phyloP scores from a whole-genome alignment of 805 yeast species.

The Phaffomyces thermotolerans region DNA sequence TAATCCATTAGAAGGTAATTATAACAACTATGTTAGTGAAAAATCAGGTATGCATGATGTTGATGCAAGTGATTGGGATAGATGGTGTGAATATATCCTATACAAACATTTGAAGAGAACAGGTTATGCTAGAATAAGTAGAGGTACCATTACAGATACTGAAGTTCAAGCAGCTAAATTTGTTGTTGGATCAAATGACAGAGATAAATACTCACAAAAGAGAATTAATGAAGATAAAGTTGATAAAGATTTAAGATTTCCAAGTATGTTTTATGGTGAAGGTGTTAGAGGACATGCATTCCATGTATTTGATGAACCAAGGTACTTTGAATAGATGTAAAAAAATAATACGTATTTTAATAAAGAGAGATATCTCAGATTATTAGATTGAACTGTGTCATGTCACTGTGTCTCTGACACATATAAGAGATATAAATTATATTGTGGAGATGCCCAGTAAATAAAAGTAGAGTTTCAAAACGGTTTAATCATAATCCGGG shows the following conservation, averaged over 20 bases:
- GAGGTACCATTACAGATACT: conserved; percentile 94
- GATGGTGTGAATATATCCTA: conserved; percentile 97
- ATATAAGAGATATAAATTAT: no score
- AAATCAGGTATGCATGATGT: conserved; percentile 86
- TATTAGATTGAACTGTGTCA: no score
- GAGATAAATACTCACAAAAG: conserved; percentile 44
- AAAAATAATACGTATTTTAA: no score
- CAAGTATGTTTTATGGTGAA: conserved; percentile 70
- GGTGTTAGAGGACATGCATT: conserved; percentile 91
- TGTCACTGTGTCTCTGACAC: no score
- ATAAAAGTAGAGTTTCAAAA: no score
- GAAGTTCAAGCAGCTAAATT: conserved; percentile 95
- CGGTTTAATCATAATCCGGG: no score
- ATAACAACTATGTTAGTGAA: conserved; percentile 83
- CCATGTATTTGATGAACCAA: conserved; percentile 94
- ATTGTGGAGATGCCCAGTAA: no score
- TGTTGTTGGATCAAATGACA: conserved; percentile 24
- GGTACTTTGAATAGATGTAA: conserved; percentile 13
- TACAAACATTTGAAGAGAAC: conserved; percentile 80
- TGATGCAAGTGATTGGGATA: conserved; percentile 88
- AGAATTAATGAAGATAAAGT: conserved; percentile 51
- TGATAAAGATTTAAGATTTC: conserved; percentile 63
- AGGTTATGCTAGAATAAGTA: conserved; percentile 89
- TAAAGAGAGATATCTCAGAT: no score
- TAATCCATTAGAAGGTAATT: conserved; percentile 80